A percentile compares a stretch with the other conserved stretches of the same genome.
phyloP scores from a whole-genome alignment of 2,329 filamentous ascomycete species.

The Graphilbum ipis-grandicollis region DNA sequence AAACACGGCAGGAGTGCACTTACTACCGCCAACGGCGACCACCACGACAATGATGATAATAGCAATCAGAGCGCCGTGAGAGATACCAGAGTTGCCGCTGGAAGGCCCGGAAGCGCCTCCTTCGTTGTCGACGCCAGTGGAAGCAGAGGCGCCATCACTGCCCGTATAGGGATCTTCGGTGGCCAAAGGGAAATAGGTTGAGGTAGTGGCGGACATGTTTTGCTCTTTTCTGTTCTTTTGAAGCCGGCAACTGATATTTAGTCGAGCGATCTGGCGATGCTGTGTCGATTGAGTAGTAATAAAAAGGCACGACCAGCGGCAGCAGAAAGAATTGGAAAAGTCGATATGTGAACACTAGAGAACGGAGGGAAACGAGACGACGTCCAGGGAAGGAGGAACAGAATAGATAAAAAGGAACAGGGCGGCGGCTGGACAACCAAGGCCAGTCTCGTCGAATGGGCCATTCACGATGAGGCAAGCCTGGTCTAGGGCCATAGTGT shows the following conservation, averaged over 20 bases:
- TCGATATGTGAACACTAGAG: too few species aligned
- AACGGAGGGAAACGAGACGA: too few species aligned
- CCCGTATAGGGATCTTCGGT: constrained; percentile 21
- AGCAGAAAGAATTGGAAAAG: too few species aligned
- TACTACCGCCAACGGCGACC: constrained; percentile 53
- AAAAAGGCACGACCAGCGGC: constrained; percentile 3
- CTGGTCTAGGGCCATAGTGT: too few species aligned
- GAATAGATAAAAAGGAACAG: too few species aligned
- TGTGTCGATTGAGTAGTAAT: constrained; percentile 1
- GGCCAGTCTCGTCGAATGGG: too few species aligned
- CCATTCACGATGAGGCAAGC: too few species aligned
- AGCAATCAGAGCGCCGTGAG: constrained; percentile 51
- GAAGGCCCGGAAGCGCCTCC: constrained; percentile 49
- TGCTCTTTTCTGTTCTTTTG: not conserved
- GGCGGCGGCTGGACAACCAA: too few species aligned
- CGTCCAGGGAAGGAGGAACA: too few species aligned
- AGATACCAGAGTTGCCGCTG: constrained; percentile 43
- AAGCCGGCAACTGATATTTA: not conserved
- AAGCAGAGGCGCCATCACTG: constrained; percentile 13
- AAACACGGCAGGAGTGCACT: constrained; percentile 10
- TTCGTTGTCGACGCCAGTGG: constrained; percentile 26
- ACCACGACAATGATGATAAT: constrained; percentile 56
- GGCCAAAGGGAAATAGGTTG: constrained; percentile 23
- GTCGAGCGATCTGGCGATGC: not conserved
- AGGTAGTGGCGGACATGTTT: constrained; percentile 21